Conservation (phyloP, 1,284 basidiomycete species). For the Exobasidium rhododendri region DNA sequence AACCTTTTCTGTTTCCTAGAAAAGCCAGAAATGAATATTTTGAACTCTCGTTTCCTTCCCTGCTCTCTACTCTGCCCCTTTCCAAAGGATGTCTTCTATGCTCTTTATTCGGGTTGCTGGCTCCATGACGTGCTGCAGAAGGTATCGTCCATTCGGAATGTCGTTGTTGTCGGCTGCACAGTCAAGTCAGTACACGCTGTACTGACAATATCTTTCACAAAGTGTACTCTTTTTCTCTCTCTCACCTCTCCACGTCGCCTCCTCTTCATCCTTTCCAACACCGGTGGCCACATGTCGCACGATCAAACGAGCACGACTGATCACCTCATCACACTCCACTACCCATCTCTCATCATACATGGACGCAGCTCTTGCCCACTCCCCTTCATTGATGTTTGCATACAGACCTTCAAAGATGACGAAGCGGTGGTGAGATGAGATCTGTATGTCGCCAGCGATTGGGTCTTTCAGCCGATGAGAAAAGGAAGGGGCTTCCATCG, state of each 20-base stretch:
- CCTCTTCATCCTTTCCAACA: conserved; percentile 65
- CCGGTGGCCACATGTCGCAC: conserved; percentile 72
- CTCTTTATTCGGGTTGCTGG: conserved; percentile 18
- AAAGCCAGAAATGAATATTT: too few relatives aligned
- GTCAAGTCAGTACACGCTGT: not conserved
- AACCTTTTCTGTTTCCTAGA: too few relatives aligned
- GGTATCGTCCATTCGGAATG: conserved; percentile 50
- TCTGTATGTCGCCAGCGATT: conserved; percentile 57
- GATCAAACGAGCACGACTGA: conserved; percentile 68
- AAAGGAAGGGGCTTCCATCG: conserved; percentile 61
- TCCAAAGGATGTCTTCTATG: conserved; percentile 9
- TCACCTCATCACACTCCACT: conserved; percentile 64
- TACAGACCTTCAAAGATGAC: conserved; percentile 83
- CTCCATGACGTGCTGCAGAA: conserved; percentile 40
- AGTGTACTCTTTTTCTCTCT: conserved; percentile 62
- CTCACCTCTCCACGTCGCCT: conserved; percentile 69
- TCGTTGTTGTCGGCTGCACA: conserved; percentile 47
- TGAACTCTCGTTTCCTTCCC: too few relatives aligned
- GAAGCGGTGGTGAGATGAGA: conserved; percentile 68
- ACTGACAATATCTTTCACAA: not conserved
- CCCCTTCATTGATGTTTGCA: conserved; percentile 66
- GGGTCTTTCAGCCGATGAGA: conserved; percentile 66
- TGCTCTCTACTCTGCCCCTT: conserved; percentile 9
- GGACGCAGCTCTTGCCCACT: conserved; percentile 69
- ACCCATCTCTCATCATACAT: conserved; percentile 76